Percentiles rank a stretch among this genome's conserved stretches.
phyloP scores from a whole-genome alignment of 2,329 filamentous ascomycete genomes.

The Grosmannia penicillata region DNA sequence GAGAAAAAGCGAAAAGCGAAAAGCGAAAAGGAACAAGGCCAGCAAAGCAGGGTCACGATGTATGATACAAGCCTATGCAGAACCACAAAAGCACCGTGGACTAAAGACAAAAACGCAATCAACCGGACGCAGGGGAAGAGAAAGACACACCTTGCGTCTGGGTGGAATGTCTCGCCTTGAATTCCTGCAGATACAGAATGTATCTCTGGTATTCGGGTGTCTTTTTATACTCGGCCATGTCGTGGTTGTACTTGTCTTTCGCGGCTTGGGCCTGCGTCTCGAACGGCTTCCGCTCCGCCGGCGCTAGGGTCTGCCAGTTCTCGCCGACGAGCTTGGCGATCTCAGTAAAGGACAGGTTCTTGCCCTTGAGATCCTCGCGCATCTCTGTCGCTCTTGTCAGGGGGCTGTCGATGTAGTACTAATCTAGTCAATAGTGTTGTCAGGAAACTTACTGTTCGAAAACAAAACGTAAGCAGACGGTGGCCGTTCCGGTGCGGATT shows the following conservation, averaged over 20 bases:
- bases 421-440: background rate
- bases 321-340: constrained; percentile 74
- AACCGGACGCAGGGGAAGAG: too few relatives aligned
- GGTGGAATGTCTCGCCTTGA: constrained; percentile 56
- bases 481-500: constrained; percentile 65
- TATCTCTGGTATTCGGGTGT: constrained; percentile 56
- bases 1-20: background rate
- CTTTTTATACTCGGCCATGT: constrained; percentile 63
- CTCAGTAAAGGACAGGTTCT: constrained; percentile 66
- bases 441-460: constrained; percentile 53
- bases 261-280: constrained; percentile 57
- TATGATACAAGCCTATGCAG: too few relatives aligned
- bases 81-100: too few relatives aligned
- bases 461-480: constrained; percentile 77
- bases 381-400: constrained; percentile 36
- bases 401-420: too few relatives aligned
- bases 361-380: constrained; percentile 61
- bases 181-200: constrained; percentile 57
- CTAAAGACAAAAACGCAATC: too few relatives aligned
- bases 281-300: constrained; percentile 54
- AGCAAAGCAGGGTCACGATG: too few relatives aligned
- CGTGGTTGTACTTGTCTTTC: constrained; percentile 64
- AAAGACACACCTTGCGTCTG: constrained; percentile 35
- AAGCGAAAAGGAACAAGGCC: background rate
- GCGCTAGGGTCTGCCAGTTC: constrained; percentile 60